Percentiles rank a stretch among this genome's conserved stretches.
Evolutionary conservation across 176 grass and related monocot genomes (phyloP).

Genomic region (Cenchrus purpureus): DNA sequence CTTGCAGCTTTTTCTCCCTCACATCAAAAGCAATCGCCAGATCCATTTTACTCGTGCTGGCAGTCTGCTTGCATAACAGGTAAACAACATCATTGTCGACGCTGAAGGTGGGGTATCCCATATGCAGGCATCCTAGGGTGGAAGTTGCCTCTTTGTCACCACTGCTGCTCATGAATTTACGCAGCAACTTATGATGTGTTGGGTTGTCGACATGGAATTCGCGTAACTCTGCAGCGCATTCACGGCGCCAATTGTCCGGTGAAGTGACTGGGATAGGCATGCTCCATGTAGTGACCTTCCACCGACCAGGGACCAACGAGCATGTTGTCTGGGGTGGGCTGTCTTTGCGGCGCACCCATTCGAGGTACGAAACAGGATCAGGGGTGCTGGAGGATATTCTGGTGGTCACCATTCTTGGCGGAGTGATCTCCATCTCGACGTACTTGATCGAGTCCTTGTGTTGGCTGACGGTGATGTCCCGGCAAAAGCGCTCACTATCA

Average conservation of each 20-base stretch:
- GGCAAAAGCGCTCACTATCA: too few relatives aligned
- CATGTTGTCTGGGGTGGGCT: neutral
- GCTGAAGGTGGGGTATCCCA: too few relatives aligned
- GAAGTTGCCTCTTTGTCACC: too few relatives aligned
- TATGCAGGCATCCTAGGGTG: too few relatives aligned
- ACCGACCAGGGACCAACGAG: neutral
- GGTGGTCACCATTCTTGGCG: neutral
- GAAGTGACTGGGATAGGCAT: neutral
- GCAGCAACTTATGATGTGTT: neutral
- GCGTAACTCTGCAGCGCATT: neutral
- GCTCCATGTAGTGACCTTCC: neutral
- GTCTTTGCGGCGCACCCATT: neutral
- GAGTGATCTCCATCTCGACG: neutral
- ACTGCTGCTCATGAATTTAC: too few relatives aligned
- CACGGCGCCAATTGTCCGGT: neutral
- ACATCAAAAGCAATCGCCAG: too few relatives aligned
- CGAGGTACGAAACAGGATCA: neutral
- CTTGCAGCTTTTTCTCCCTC: too few relatives aligned
- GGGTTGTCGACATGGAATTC: neutral
- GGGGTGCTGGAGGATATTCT: neutral
- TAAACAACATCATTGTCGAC: too few relatives aligned
- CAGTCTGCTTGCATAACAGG: too few relatives aligned
- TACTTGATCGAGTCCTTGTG: neutral
- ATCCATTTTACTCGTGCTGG: too few relatives aligned
- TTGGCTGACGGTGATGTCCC: neutral